Evolutionary conservation across 139 green algal species (phyloP).

Genomic region (Tetraselmis striata): DNA sequence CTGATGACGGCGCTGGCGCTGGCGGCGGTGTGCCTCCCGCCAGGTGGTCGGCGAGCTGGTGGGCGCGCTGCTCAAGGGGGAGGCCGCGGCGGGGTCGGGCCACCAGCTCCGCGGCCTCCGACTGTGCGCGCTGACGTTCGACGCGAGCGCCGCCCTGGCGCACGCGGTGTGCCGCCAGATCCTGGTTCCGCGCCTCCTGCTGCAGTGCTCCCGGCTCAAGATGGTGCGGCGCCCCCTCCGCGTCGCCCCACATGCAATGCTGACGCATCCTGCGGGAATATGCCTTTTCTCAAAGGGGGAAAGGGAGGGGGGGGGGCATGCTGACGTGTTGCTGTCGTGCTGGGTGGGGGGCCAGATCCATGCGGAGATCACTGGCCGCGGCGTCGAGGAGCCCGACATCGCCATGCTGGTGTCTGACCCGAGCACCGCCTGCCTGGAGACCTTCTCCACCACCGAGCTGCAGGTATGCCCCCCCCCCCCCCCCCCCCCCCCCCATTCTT

Average conservation of each 20-base stretch:
- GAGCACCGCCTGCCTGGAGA: neutral
- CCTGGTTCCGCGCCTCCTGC: neutral
- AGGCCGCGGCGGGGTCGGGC: neutral
- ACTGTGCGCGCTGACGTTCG: neutral
- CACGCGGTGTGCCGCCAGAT: neutral
- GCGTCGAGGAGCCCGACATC: neutral
- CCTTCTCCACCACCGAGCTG: neutral
- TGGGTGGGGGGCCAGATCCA: neutral
- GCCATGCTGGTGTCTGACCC: neutral
- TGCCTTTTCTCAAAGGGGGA: neutral
- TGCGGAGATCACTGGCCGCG: neutral
- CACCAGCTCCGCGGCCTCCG: neutral
- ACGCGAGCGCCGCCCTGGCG: neutral
- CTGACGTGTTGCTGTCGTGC: too few species aligned
- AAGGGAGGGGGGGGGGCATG: too few species aligned
- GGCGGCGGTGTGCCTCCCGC: too few species aligned
- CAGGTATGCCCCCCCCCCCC: neutral
- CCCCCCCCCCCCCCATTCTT: neutral
- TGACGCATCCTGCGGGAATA: neutral
- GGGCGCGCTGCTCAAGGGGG: neutral
- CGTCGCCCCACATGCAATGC: neutral
- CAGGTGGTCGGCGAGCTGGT: neutral
- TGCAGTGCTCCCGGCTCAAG: neutral
- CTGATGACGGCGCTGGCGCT: too few species aligned
- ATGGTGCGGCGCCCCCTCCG: neutral